Evolutionary conservation across 441 rosid species (phyloP).

Genomic region (Euphorbia neoarborescens): DNA sequence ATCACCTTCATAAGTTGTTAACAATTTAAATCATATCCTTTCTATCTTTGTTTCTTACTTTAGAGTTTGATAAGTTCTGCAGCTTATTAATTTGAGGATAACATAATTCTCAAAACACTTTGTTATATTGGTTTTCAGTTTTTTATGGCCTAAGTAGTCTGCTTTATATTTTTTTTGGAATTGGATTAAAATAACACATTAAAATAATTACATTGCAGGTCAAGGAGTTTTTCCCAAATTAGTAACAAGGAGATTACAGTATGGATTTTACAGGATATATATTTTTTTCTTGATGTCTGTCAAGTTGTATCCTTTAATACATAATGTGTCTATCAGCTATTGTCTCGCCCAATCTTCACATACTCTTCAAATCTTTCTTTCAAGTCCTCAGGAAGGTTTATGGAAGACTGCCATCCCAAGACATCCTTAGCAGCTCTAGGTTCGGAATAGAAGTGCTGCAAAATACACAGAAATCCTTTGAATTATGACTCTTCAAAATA

Average conservation of each 20-base stretch:
- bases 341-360: conserved; percentile 71
- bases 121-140: neutral
- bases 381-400: conserved; percentile 75
- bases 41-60: neutral
- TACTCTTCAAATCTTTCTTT: conserved; percentile 74
- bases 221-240: too few relatives aligned
- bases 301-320: too few relatives aligned
- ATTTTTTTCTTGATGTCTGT: too few relatives aligned
- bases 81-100: neutral
- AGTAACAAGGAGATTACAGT: too few relatives aligned
- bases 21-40: conserved; percentile 70
- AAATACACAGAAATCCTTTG: neutral
- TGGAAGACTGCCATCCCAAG: conserved; percentile 57
- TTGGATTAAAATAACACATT: too few relatives aligned
- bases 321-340: too few relatives aligned
- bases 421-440: conserved; percentile 86
- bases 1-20: conserved; percentile 40
- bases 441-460: conserved; percentile 87
- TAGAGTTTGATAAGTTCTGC: neutral
- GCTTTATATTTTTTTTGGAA: too few relatives aligned
- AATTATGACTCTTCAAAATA: neutral
- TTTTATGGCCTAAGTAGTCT: too few relatives aligned
- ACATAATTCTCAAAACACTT: neutral
- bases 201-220: too few relatives aligned
- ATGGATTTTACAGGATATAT: too few relatives aligned